Percentiles rank a stretch among this genome's conserved stretches.
Evolutionary conservation across 2,329 filamentous ascomycete genomes (phyloP).

Genomic region (Trematosphaeria pertusa): DNA sequence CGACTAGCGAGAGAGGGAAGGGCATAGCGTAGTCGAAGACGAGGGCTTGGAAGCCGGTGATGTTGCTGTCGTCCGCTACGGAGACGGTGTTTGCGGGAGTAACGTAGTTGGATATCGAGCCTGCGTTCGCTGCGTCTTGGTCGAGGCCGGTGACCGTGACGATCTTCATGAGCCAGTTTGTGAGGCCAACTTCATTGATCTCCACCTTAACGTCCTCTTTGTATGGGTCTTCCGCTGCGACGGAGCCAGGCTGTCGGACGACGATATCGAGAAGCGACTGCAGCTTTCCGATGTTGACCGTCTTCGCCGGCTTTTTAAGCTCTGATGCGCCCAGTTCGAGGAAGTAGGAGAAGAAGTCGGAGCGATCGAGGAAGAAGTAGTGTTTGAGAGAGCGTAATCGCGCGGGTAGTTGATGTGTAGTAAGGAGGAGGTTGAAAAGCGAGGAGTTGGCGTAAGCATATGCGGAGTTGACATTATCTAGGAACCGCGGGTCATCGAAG

Average conservation of each 20-base stretch:
- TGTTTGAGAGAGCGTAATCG: conserved; percentile 92
- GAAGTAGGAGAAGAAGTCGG: conserved; percentile 98
- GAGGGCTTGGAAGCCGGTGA: conserved; percentile 87
- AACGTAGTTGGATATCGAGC: conserved; percentile 72
- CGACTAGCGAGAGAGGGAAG: conserved; percentile 93
- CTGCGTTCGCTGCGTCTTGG: conserved; percentile 69
- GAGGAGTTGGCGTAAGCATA: conserved; percentile 97
- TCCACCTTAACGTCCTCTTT: conserved; percentile 98
- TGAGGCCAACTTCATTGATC: conserved; percentile 94
- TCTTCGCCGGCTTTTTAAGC: conserved; percentile 85
- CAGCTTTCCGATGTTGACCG: conserved; percentile 89
- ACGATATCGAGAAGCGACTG: conserved; percentile 96
- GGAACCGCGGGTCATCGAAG: conserved; percentile 88
- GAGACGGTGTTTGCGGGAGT: conserved; percentile 66
- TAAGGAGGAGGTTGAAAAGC: conserved; percentile 86
- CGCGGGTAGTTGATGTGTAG: conserved; percentile 87
- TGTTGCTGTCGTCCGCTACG: conserved; percentile 80
- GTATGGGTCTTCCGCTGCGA: conserved; percentile 93
- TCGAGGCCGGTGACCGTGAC: conserved; percentile 97
- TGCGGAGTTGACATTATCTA: conserved; percentile 94
- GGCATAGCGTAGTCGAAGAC: conserved; percentile 94
- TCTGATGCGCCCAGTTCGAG: conserved; percentile 90
- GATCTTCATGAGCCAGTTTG: conserved; percentile 92
- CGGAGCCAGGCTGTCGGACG: conserved; percentile 91
- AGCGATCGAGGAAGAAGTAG: conserved; percentile 98